Percentiles rank a stretch among this genome's conserved stretches.
These are phyloP conservation scores for Danielozyma ontarioensis DNA, from an alignment of 805 yeast genomes.

Conservation along the genomic window DNA sequence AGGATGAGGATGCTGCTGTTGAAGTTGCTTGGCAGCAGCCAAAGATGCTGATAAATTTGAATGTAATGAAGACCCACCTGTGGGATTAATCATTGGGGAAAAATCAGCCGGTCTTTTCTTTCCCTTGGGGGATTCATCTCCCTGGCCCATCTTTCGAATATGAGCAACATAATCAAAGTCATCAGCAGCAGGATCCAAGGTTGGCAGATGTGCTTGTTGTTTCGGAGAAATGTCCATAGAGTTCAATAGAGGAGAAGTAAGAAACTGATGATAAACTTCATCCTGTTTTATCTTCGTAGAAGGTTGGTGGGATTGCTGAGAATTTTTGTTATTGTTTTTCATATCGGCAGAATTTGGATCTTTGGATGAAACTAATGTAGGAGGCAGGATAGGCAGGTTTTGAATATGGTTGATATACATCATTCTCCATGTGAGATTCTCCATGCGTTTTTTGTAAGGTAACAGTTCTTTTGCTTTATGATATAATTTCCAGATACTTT, in stretches of 20 bases:
- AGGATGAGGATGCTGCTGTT: no score
- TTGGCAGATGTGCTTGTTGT: constrained; percentile 1
- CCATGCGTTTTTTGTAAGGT: constrained; percentile 74
- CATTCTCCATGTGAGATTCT: constrained; percentile 84
- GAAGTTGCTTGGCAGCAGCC: constrained; percentile 15
- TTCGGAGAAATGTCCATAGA: background rate
- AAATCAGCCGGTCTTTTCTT: constrained; percentile 19
- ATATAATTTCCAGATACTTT: constrained; percentile 72
- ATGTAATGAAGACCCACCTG: constrained; percentile 2
- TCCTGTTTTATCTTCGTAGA: no score
- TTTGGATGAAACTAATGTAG: no score
- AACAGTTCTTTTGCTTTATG: constrained; percentile 66
- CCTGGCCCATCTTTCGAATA: constrained; percentile 50
- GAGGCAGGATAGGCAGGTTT: no score
- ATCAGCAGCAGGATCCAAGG: constrained; percentile 42
- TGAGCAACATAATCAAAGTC: constrained; percentile 65
- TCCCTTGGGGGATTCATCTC: constrained; percentile 13
- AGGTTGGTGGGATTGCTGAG: constrained; percentile 3
- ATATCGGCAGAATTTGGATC: no score
- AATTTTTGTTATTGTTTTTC: constrained; percentile 6
- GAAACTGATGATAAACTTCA: constrained; percentile 1
- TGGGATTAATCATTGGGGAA: constrained; percentile 11
- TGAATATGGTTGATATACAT: constrained; percentile 46
- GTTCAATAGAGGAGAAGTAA: constrained; percentile 1
- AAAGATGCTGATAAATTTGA: constrained; percentile 11